phyloP scores from a whole-genome alignment of 768 basidiomycete genomes.

The Udeniomyces megalosporus region DNA sequence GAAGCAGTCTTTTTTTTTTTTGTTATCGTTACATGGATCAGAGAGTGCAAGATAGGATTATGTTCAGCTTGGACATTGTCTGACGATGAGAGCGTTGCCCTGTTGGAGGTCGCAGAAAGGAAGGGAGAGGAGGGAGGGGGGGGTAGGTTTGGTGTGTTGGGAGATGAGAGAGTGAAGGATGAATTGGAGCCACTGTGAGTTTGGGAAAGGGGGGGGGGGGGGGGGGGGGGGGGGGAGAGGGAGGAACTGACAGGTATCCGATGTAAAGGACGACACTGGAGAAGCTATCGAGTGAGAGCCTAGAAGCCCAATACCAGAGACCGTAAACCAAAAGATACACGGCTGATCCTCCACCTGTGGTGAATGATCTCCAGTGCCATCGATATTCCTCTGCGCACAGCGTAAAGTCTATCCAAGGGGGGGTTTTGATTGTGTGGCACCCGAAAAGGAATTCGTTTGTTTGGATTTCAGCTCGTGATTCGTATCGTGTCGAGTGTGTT shows the following conservation, averaged over 20 bases:
- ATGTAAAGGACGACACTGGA: constrained; percentile 70
- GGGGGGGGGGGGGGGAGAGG: neutral
- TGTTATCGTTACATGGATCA: neutral
- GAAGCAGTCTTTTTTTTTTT: constrained; percentile 46
- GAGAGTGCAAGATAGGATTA: neutral
- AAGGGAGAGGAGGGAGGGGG: neutral
- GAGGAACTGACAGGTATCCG: constrained; percentile 49
- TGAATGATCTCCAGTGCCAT: constrained; percentile 94
- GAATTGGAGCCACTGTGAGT: neutral
- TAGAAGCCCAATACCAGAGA: constrained; percentile 37
- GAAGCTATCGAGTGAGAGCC: constrained; percentile 68
- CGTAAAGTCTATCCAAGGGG: constrained; percentile 77
- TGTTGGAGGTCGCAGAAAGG: neutral
- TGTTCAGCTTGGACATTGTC: neutral
- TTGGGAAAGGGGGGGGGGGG: neutral
- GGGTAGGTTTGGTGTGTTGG: too few species aligned
- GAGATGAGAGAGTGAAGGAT: too few species aligned
- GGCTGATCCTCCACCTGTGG: constrained; percentile 79
- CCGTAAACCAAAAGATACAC: constrained; percentile 54
- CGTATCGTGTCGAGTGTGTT: neutral
- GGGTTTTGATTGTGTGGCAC: too few species aligned
- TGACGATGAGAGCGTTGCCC: neutral
- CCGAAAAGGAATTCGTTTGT: too few species aligned
- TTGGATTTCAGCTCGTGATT: neutral
- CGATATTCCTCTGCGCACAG: constrained; percentile 90